Base-by-base conservation (phyloP, 2,329 filamentous ascomycete genomes). In the Ciborinia camelliae region DNA sequence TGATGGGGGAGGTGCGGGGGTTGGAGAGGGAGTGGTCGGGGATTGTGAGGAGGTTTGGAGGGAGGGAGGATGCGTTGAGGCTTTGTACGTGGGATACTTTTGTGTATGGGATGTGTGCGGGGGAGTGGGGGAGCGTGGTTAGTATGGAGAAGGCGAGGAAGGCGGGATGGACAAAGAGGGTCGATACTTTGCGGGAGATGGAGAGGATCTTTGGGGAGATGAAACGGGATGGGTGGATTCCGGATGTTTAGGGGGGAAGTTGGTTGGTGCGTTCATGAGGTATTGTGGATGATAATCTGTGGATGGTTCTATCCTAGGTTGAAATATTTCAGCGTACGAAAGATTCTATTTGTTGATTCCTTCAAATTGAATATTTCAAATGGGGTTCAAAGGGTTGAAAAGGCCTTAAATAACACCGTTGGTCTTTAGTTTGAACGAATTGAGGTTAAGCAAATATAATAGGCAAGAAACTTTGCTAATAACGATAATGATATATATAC, bases 81-180 rank as follows among this genome's bases (percentile, higher is more conserved):
- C 28, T 63, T 23, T 47, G 32, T 23, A 63, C 51, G 15, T 63
- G 61, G 61, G 61, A 63, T 39, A 45, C 37, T 10, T 63, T 57
- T 30, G 51, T 63, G n/a, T 30, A 32, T 41, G 26, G 7, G 32
- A 63, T 63, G 61, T 12, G n/a, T 35, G 12, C 28, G 0, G 61
- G 50, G 30, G 50, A 63, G n/a, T 63, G 51, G 61, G 61, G 61
- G 39, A 63, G 30, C 41, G 51, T 41, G n/a, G 51, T 63, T 15
- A 57, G 12, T 47, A 63, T 63, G 51, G 51, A 63, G 12, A 62
- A 62, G 32, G 60, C 50, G 30, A 62, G 60, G n/a, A 43, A 53
- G 39, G 37, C 23, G 28, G 60, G 61, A 9, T 57, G 61, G 61
- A 37, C 18, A 30, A 47, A 57, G 30, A 63, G 18, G 12, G n/a